Evolutionary conservation across 352 stramenopile species (phyloP).

Genomic region (Globisporangium sylvaticum): DNA sequence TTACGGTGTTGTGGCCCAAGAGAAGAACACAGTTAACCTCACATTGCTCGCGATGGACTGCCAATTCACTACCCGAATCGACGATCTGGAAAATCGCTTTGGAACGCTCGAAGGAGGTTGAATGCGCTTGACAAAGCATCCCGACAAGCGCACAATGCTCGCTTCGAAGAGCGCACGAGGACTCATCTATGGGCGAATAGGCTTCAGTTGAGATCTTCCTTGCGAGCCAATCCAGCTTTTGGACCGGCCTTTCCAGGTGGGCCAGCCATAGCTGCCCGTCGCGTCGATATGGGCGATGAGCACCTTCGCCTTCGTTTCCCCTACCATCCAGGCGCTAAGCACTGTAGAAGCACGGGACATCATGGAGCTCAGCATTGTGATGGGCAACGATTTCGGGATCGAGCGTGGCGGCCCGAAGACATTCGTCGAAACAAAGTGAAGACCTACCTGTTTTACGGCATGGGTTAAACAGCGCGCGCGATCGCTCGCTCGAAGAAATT

Average conservation of each 20-base stretch:
- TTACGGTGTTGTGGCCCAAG: not conserved
- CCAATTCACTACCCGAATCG: not conserved
- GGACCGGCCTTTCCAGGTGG: not conserved
- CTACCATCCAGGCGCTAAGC: not conserved
- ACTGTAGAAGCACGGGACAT: not conserved
- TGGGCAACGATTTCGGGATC: not conserved
- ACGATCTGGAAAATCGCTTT: not conserved
- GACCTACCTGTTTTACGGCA: not conserved
- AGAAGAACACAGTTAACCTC: not conserved
- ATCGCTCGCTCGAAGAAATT: not conserved
- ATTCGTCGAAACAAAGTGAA: not conserved
- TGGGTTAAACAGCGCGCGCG: constrained; percentile 2
- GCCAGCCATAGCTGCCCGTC: not conserved
- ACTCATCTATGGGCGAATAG: not conserved
- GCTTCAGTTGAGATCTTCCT: not conserved
- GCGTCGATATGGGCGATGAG: not conserved
- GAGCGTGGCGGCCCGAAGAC: not conserved
- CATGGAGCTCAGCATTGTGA: not conserved
- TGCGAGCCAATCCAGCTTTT: not conserved
- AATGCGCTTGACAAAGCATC: not conserved
- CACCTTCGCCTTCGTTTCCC: not conserved
- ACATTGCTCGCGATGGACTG: not conserved
- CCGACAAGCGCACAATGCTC: not conserved
- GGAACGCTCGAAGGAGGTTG: not conserved
- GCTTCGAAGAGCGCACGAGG: not conserved